A percentile compares a stretch with the other conserved stretches of the same genome.
Evolutionary conservation across 257 asterid genomes (phyloP).

Genomic region (Lantana camara): DNA sequence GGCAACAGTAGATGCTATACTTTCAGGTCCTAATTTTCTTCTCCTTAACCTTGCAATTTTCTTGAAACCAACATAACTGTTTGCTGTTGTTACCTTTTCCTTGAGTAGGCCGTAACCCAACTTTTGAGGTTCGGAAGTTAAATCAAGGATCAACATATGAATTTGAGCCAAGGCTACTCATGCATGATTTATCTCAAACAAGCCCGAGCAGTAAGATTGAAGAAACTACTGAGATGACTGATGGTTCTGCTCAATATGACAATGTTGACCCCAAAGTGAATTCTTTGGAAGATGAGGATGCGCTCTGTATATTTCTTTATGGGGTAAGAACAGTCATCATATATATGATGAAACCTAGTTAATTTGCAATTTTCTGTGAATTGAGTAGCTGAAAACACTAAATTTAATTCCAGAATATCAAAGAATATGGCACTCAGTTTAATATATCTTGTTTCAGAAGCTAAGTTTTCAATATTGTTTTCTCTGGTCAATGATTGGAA

Average conservation of each 20-base stretch:
- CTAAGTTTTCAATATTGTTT: not conserved
- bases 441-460: not conserved
- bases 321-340: conserved; percentile 68
- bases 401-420: not conserved
- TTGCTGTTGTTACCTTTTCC: conserved; percentile 26
- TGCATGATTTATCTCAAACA: conserved; percentile 39
- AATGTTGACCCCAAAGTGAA: conserved; percentile 39
- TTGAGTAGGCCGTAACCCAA: conserved; percentile 71
- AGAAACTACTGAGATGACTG: conserved; percentile 34
- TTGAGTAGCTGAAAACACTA: conserved; percentile 3
- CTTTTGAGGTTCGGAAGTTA: conserved; percentile 72
- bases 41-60: conserved; percentile 18
- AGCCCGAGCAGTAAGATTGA: conserved; percentile 37
- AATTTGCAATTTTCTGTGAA: conserved; percentile 12
- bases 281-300: conserved; percentile 44
- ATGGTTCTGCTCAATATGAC: conserved; percentile 25
- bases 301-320: conserved; percentile 71
- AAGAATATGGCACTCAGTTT: conserved; percentile 1
- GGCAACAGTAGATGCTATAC: conserved; percentile 90
- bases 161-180: conserved; percentile 29
- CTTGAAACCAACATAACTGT: conserved; percentile 11
- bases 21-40: conserved; percentile 57
- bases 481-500: conserved; percentile 2
- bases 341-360: not conserved
- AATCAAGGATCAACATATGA: conserved; percentile 47